These are phyloP conservation scores for Populus ilicifolia DNA, from an alignment of 345 rosid species.

Conservation along the genomic window DNA sequence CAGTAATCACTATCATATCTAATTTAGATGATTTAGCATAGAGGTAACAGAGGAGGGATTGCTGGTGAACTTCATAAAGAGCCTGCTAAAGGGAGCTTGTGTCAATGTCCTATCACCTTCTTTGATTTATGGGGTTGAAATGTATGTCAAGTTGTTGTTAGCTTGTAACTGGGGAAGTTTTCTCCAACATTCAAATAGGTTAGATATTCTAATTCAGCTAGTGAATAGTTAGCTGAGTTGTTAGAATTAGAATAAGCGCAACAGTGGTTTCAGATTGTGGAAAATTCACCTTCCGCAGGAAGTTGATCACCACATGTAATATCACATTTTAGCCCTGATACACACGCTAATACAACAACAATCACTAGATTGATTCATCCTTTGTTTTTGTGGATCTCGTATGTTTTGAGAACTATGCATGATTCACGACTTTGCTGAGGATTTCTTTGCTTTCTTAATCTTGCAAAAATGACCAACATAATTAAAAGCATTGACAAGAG, in stretches of 20 bases:
- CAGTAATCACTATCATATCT: neutral
- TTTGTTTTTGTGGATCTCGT: neutral
- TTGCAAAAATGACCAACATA: neutral
- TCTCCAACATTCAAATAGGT: conserved; percentile 4
- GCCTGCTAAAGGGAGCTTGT: neutral
- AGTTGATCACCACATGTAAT: neutral
- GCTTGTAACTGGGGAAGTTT: neutral
- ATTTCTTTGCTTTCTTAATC: neutral
- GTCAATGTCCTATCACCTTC: neutral
- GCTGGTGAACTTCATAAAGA: neutral
- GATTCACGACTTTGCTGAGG: neutral
- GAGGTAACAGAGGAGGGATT: neutral
- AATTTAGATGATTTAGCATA: neutral
- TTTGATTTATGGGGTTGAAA: neutral
- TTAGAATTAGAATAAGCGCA: conserved; percentile 5
- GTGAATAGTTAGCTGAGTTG: conserved; percentile 17
- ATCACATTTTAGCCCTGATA: neutral
- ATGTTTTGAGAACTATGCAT: neutral
- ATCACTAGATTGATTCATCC: neutral
- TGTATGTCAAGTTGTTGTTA: neutral
- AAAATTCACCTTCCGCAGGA: neutral
- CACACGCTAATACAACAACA: neutral
- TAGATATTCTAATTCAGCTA: conserved; percentile 12
- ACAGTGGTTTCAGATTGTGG: neutral
- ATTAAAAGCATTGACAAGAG: neutral